Conservation (phyloP, 352 stramenopile genomes). For the Phytophthora hibernalis region DNA sequence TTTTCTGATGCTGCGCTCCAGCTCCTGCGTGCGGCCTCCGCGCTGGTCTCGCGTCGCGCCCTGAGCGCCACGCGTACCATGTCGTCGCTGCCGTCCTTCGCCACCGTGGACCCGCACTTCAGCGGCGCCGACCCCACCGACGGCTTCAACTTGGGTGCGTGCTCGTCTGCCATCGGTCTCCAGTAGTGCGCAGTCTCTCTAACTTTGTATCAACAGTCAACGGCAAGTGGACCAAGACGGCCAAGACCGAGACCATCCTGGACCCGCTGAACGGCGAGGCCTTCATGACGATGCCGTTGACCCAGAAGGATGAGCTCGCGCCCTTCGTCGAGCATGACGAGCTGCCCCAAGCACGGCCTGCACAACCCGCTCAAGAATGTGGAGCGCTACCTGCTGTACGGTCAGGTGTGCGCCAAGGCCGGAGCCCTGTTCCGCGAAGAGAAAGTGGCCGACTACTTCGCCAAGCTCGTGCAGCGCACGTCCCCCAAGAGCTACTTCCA, state of each 20-base stretch:
- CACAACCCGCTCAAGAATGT: conserved; percentile 99
- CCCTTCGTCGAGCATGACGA: conserved; percentile 94
- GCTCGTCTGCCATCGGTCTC: not conserved
- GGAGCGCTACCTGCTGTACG: conserved; percentile 93
- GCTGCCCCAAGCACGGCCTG: conserved; percentile 96
- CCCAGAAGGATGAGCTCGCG: conserved; percentile 87
- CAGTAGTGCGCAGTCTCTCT: not conserved
- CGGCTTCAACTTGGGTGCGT: conserved; percentile 90
- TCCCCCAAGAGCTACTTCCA: conserved; percentile 98
- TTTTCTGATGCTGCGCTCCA: conserved; percentile 30
- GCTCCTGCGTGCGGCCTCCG: conserved; percentile 38
- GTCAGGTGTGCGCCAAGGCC: conserved; percentile 84
- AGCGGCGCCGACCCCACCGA: conserved; percentile 79
- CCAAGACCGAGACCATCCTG: conserved; percentile 85
- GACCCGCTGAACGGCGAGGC: conserved; percentile 95
- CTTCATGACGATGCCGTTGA: conserved; percentile 96
- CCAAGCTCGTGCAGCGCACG: conserved; percentile 95
- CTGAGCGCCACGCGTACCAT: conserved; percentile 46
- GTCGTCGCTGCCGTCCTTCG: conserved; percentile 89
- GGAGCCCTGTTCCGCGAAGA: conserved; percentile 86
- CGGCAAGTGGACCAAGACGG: conserved; percentile 87
- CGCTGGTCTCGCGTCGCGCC: conserved; percentile 33
- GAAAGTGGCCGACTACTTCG: conserved; percentile 96
- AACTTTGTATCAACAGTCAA: conserved; percentile 57
- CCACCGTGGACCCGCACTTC: conserved; percentile 92